Conservation (phyloP, 257 asterid genomes). For the Fraxinus excelsior region DNA sequence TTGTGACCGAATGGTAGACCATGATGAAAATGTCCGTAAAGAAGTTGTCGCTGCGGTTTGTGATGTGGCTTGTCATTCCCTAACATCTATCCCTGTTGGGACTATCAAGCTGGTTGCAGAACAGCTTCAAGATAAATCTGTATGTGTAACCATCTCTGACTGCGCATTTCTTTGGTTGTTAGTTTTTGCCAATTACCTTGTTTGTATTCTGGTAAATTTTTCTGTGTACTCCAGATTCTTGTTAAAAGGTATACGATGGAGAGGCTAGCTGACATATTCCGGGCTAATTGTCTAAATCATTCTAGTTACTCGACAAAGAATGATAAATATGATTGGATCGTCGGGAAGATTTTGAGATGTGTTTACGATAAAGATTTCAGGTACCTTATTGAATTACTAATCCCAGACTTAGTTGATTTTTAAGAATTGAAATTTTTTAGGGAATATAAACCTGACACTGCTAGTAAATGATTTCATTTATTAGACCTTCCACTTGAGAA, state of each 20-base stretch:
- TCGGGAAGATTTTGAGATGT: conserved; percentile 87
- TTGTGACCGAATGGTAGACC: conserved; percentile 79
- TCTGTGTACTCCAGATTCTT: conserved; percentile 58
- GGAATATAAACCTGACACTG: background rate
- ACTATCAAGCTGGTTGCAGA: conserved; percentile 84
- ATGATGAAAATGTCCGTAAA: conserved; percentile 90
- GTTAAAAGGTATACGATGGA: conserved; percentile 89
- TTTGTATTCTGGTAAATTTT: conserved; percentile 27
- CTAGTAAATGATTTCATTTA: conserved; percentile 6
- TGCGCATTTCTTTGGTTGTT: conserved; percentile 12
- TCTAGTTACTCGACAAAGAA: conserved; percentile 41
- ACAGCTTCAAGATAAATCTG: conserved; percentile 95
- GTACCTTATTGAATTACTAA: conserved; percentile 40
- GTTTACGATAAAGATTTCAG: conserved; percentile 97
- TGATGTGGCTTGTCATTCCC: conserved; percentile 73
- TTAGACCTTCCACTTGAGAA: background rate
- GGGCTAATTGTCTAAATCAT: conserved; percentile 58
- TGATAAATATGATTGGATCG: conserved; percentile 80
- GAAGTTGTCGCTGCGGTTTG: conserved; percentile 85
- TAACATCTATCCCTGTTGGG: conserved; percentile 66
- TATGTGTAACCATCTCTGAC: conserved; percentile 39
- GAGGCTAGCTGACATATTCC: conserved; percentile 83
- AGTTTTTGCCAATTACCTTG: conserved; percentile 17
- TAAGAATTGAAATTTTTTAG: conserved; percentile 11
- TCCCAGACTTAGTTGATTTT: conserved; percentile 16